These are phyloP conservation scores for Teratosphaeria gauchensis DNA, from an alignment of 2,329 filamentous ascomycete species.

Conservation along the genomic window DNA sequence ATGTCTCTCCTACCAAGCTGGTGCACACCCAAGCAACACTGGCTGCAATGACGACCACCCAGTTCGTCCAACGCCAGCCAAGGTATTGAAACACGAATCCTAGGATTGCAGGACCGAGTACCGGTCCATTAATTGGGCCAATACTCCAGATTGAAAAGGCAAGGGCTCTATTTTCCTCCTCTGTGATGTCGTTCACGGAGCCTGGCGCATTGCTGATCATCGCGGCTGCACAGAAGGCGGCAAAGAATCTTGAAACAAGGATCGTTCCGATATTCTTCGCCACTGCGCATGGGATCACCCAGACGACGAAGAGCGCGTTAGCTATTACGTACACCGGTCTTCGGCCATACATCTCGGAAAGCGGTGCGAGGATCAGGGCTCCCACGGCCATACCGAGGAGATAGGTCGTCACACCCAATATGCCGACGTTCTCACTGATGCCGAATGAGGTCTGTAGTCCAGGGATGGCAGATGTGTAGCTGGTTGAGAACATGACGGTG, in stretches of 20 bases:
- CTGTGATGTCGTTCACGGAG: slow-evolving; percentile 72
- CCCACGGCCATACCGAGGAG: slow-evolving; percentile 64
- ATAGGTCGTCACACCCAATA: slow-evolving; percentile 70
- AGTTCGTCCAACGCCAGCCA: slow-evolving; percentile 64
- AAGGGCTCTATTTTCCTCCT: slow-evolving; percentile 69
- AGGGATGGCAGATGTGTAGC: slow-evolving; percentile 63
- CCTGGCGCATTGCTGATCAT: slow-evolving; percentile 76
- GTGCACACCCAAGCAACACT: slow-evolving; percentile 53
- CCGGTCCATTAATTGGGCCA: slow-evolving; percentile 66
- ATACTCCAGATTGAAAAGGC: slow-evolving; percentile 76
- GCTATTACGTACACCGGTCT: slow-evolving; percentile 58
- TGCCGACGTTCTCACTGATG: slow-evolving; percentile 51
- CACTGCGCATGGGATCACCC: slow-evolving; percentile 63
- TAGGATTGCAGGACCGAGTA: slow-evolving; percentile 61
- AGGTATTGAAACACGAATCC: slow-evolving; percentile 70
- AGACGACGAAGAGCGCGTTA: slow-evolving; percentile 53
- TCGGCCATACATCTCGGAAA: slow-evolving; percentile 62
- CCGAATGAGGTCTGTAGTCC: slow-evolving; percentile 61
- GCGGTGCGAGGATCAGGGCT: slow-evolving; percentile 61
- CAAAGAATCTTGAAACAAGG: slow-evolving; percentile 65
- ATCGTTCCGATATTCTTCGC: slow-evolving; percentile 58
- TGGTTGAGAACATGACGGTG: slow-evolving; percentile 62
- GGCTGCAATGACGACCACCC: slow-evolving; percentile 65
- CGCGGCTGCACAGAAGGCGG: slow-evolving; percentile 63
- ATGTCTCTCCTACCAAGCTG: slow-evolving; percentile 60